Evolutionary conservation across 2,329 filamentous ascomycete species (phyloP), one percentile per base, ranked within the genome.

Genomic region (Penicillium sp.): DNA sequence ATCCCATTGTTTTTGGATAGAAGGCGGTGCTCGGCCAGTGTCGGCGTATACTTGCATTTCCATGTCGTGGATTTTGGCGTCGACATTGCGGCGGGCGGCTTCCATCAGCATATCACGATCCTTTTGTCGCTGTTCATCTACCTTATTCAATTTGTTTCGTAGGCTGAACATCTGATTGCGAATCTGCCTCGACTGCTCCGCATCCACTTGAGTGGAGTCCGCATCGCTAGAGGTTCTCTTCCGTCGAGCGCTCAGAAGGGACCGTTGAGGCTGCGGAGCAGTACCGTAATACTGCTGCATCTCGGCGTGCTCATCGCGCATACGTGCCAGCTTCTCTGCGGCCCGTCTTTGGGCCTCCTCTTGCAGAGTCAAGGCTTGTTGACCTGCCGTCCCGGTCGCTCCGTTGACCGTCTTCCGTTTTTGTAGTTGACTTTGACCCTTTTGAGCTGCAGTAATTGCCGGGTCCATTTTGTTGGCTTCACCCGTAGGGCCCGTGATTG

Each of bases 271-370:
- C 74, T 76, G 69, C 33, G 65, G 85, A 27, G 78, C 75, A 66
- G 80, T 85, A 33, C 89, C 89, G 70, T 96, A 96, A 73, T 96
- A 92, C 47, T 89, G 87, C 43, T 90, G 85, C 64, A 89, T 89
- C 2, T 87, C 85, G 61, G 86, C 82, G 53, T 83, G 78, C 58
- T 93, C 88, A 57, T 90, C 84, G 41, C 94, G 87, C 59, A 97
- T 86, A 71, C 89, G 94, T 5, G 90, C 86, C 24, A 97, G 80
- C 37, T 92, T 87, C 73, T 96, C 90, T 58, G 93, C 87, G 0
- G 94, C 93, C 55, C 95, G 85, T 69, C 88, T 92, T 69, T 95
- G 92, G 0, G 94, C 94, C 6, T 90, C 89, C 69, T 96, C 92
- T 71, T 97, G 92, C 1, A 97, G 81, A 61, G 87, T 70, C 10